phyloP scores from a whole-genome alignment of 257 asterid genomes.

The Vinca minor region DNA sequence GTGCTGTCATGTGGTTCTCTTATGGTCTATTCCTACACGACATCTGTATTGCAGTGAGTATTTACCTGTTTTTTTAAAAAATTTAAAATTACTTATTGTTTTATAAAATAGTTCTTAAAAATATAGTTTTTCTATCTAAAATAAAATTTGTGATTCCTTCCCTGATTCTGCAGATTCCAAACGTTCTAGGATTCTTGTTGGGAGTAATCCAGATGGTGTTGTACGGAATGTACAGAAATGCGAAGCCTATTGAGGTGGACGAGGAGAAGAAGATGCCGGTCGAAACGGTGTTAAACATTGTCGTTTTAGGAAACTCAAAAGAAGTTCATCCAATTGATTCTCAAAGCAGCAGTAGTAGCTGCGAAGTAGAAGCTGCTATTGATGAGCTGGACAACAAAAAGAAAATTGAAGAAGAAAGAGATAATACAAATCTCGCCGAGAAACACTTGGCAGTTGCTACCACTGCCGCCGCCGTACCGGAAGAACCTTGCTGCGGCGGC shows the following conservation, averaged over 20 bases:
- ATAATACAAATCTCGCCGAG: not conserved
- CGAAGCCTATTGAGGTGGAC: conserved; percentile 18
- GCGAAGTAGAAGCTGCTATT: not conserved
- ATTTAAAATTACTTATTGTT: too few relatives aligned
- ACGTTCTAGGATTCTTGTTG: conserved; percentile 57
- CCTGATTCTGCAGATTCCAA: conserved; percentile 62
- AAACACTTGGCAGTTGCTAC: not conserved
- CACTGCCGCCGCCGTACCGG: not conserved
- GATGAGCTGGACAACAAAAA: not conserved
- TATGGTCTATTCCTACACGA: conserved; percentile 56
- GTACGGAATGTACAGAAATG: conserved; percentile 43
- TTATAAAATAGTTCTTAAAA: too few relatives aligned
- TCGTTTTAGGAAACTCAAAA: conserved; percentile 31
- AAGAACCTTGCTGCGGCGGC: conserved; percentile 20
- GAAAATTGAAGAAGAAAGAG: conserved; percentile 4
- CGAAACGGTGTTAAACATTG: conserved; percentile 29
- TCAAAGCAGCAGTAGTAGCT: not conserved
- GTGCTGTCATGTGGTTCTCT: conserved; percentile 74
- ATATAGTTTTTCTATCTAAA: too few relatives aligned
- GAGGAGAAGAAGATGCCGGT: conserved; percentile 30
- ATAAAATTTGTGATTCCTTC: too few relatives aligned
- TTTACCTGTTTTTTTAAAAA: too few relatives aligned
- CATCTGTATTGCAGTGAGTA: conserved; percentile 34
- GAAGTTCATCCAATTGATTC: conserved; percentile 29
- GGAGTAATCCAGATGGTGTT: conserved; percentile 62